Base-by-base conservation (phyloP, 2,329 filamentous ascomycete species). In the Fusarium sp. region DNA sequence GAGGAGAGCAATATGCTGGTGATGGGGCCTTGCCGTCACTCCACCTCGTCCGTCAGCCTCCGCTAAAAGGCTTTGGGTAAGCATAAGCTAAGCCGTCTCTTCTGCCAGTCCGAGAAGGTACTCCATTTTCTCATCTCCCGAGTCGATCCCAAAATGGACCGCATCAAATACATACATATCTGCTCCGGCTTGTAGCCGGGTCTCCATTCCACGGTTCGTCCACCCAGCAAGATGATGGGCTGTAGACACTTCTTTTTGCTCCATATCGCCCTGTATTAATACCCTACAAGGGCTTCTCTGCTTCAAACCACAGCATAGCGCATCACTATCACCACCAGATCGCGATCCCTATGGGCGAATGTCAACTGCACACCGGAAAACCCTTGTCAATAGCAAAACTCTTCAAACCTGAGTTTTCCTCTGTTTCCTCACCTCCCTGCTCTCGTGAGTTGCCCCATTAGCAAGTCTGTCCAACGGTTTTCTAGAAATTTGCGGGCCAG, bases 401-500 rank as follows among this genome's bases (percentile, higher is more conserved):
- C 72, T 70, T 67, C 61, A 71, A 68, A 52, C 59, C 50, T 62
- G 66, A 72, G 59, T 66, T 66, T 67, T 67, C 59, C 63, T 72
- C 67, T 72, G 68, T 67, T 74, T 65, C 65, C 67, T 63, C 51
- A 50, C 60, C 69, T 68, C 67, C 64, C 58, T 65, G 60, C 50
- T 68, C 58, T 58, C 49, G 47, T 67, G 54, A 61, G 45, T 62
- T 67, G 67, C 66, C 69, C 58, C 63, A 74, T 72, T 63, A 47
- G 62, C 56, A 42, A 41, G 41, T 60, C 62, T 71, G 58, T 64
- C 72, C 70, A 74, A 74, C 59, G 64, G 64, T 54, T 65, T 77
- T 77, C 76, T 77, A 76, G 76, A 77, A 77, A 75, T 71, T 70
- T 71, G 68, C 70, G 69, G 71, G 70, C 66, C 72, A 64, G 55